These are phyloP conservation scores for Phytomonas sp. DNA, from an alignment of 208 protist genomes.

Conservation along the genomic window DNA sequence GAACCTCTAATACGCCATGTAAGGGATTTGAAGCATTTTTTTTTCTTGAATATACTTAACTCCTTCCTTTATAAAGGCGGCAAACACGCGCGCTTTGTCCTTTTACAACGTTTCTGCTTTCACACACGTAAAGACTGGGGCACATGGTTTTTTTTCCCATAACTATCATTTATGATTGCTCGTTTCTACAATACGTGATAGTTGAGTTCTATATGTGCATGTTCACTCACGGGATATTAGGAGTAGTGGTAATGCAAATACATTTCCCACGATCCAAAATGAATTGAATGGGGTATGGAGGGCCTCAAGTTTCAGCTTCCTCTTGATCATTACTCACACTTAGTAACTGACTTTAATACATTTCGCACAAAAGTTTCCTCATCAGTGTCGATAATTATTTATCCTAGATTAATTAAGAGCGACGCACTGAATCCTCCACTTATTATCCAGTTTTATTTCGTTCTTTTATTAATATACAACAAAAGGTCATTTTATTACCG, in stretches of 20 bases:
- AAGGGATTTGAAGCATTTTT: background rate
- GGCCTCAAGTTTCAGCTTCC: background rate
- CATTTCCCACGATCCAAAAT: background rate
- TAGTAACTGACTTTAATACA: constrained; percentile 1
- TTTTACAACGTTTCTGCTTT: background rate
- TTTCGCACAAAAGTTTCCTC: background rate
- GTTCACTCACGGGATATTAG: background rate
- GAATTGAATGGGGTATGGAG: background rate
- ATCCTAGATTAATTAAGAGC: background rate
- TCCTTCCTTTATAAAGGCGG: background rate
- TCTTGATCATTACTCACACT: background rate
- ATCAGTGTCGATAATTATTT: background rate
- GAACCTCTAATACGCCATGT: background rate
- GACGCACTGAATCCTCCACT: background rate
- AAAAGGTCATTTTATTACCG: constrained; percentile 1
- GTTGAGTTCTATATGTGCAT: background rate
- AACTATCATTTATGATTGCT: background rate
- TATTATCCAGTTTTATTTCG: background rate
- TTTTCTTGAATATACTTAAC: background rate
- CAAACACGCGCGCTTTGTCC: background rate
- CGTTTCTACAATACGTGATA: background rate
- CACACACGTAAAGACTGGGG: background rate
- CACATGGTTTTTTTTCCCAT: background rate
- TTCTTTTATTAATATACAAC: background rate
- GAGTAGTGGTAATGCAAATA: background rate